Evolutionary conservation across 148 eudicot species (phyloP), one percentile per base, ranked within the genome.

Genomic region (Camellia sinensis): DNA sequence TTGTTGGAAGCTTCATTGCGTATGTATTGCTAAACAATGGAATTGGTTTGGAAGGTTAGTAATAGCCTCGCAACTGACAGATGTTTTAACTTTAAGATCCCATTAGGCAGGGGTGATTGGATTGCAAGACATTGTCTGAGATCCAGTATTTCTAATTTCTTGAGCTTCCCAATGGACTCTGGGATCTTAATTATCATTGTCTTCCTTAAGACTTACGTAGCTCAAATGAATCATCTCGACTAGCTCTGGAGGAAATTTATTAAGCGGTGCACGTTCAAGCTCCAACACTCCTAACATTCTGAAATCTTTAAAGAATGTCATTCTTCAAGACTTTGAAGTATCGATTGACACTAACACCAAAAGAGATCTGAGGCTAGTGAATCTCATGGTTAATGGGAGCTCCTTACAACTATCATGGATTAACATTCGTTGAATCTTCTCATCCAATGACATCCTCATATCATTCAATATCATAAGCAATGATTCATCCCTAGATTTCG

Each of bases 111-210:
- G 53, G 45, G 41, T 52, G 66, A 66, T 29, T 29, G 37, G 37
- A 29, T 29, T 68, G 67, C 59, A 9, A 0, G 13, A 48, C 71
- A 29, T 19, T 0, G 0, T n/a, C 67, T 78, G 64, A 78, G 80
- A 46, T 78, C 80, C 43, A 78, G 72, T 67, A 70, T 67, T 67
- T 78, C 80, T n/a, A 78, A 67, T 63, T 66, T 66, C 61, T 54
- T 56, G 53, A 78, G 80, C 17, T 78, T 53, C 15, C 73, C 73
- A 6, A 78, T 78, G 64, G 80, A 67, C 80, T 78, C 46, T 6
- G 80, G 73, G 17, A 78, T 60, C 50, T 10, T 64, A 6, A 5
- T 53, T 37, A 78, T 7, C 29, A 0, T 29, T 37, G 80, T 78
- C 6, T 65, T 57, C 73, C 73, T 68, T 48, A 68, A 19, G 29